Evolutionary conservation across 2,329 filamentous ascomycete genomes (phyloP).

Genomic region (Amphichorda felina): DNA sequence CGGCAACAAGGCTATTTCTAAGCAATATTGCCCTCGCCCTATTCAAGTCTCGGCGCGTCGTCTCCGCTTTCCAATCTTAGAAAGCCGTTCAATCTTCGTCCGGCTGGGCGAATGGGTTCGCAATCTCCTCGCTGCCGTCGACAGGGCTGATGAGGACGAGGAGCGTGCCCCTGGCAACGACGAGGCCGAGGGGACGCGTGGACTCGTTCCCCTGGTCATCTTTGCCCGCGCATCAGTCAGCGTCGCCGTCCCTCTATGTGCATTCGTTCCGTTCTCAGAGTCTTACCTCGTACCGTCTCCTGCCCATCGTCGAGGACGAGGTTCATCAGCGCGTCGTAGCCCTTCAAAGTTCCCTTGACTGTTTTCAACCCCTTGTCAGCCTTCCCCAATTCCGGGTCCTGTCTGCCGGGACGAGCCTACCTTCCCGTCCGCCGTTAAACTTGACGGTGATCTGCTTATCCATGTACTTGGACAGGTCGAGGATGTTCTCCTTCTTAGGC

Average conservation of each 20-base stretch:
- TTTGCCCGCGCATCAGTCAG: too few relatives aligned
- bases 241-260: too few relatives aligned
- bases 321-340: slow-evolving; percentile 97
- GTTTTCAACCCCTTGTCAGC: slow-evolving; percentile 5
- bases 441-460: slow-evolving; percentile 93
- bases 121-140: slow-evolving; percentile 90
- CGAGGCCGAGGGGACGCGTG: slow-evolving; percentile 68
- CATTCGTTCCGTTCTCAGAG: background rate
- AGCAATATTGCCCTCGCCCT: too few relatives aligned
- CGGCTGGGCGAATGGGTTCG: slow-evolving; percentile 77
- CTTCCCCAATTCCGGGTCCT: background rate
- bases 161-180: slow-evolving; percentile 84
- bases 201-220: slow-evolving; percentile 89
- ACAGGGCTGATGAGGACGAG: slow-evolving; percentile 87
- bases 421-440: slow-evolving; percentile 89
- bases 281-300: slow-evolving; percentile 71
- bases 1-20: too few relatives aligned
- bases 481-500: slow-evolving; percentile 97
- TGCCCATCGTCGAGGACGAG: slow-evolving; percentile 90
- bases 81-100: slow-evolving; percentile 41
- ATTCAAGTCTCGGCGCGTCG: background rate
- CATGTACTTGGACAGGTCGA: slow-evolving; percentile 92
- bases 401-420: slow-evolving; percentile 30
- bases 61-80: background rate
- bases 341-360: slow-evolving; percentile 87